Evolutionary conservation across 257 asterid species (phyloP), one percentile per base, ranked within the genome.

Genomic region (Capsicum baccatum): DNA sequence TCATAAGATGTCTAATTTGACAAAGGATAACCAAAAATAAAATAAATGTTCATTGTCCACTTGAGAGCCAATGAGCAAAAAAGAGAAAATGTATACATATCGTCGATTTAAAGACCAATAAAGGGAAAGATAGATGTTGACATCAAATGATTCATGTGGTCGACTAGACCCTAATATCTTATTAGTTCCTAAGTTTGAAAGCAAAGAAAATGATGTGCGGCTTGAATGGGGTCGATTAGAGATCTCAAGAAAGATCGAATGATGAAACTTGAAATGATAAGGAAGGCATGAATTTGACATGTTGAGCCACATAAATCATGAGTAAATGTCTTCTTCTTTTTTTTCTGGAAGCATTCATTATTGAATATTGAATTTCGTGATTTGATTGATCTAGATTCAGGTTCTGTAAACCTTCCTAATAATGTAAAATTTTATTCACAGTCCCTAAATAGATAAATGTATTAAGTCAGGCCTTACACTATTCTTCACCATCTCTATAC

Each of bases 211-310:
- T 21, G 44, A 52, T 50, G 19, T 0, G 17, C 21, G 81, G 62
- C 60, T 11, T 48, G 80, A 48, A 21, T 19, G 58, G 39, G 60
- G 55, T 74, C 39, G 19, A 74, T 50, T 50, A 21, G 62, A 50
- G 62, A 50, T 4, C 81, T 52, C 47, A 74, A 74, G 81, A 56
- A 74, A 50, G 62, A 74, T 50, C 3, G 59, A 74, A 74, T 74
- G 19, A 50, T 44, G 35, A 16, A 57, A 55, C 1, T 55, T 11
- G 14, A 7, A 8, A 39, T 15, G 33, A 69, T 17, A 39, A 39
- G 16, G 79, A 70, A 70, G 16, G 10, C 57, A 44, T 70, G 57
- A 9, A 44, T 17, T 44, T n/a, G 79, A 70, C 37, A 9, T 70
- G 79, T 16, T 70, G 79, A 6, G 57, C 57, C 57, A 44, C 44